These are phyloP conservation scores for Penicillium sp. DNA, from an alignment of 2,329 filamentous ascomycete genomes.

Conservation along the genomic window DNA sequence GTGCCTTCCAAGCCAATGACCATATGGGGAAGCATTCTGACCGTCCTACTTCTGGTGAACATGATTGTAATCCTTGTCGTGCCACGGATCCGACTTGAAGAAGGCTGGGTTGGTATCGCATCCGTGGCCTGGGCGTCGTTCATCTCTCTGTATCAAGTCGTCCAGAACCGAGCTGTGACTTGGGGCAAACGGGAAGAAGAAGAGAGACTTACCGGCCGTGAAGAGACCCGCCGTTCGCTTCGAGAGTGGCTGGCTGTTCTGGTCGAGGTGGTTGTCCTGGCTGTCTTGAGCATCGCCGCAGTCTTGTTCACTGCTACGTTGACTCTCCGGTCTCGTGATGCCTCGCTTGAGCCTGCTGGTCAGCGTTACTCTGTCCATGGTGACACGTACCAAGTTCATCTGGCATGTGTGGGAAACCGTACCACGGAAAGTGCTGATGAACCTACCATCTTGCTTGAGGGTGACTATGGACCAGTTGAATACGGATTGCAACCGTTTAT, in stretches of 20 bases:
- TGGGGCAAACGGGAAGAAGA: conserved; percentile 95
- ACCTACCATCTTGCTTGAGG: conserved; percentile 86
- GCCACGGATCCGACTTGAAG: conserved; percentile 72
- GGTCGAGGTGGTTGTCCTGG: conserved; percentile 69
- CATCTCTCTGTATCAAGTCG: conserved; percentile 75
- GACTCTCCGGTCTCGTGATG: conserved; percentile 76
- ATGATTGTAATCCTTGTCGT: conserved; percentile 78
- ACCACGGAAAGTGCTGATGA: conserved; percentile 55
- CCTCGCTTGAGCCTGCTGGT: conserved; percentile 71
- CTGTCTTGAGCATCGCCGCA: conserved; percentile 66
- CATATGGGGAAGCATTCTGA: conserved; percentile 68
- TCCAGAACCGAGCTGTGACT: conserved; percentile 77
- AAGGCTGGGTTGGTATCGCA: conserved; percentile 86
- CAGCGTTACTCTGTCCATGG: conserved; percentile 77
- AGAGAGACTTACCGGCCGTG: conserved; percentile 82
- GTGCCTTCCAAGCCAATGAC: conserved; percentile 78
- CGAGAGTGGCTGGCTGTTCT: conserved; percentile 83
- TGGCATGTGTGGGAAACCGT: conserved; percentile 77
- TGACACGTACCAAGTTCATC: conserved; percentile 80
- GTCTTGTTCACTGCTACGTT: conserved; percentile 78
- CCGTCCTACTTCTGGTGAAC: conserved; percentile 68
- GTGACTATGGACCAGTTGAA: conserved; percentile 76
- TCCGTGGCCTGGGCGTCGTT: conserved; percentile 81
- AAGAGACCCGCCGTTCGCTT: conserved; percentile 79
- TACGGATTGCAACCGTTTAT: conserved; percentile 78